A percentile compares a stretch with the other conserved stretches of the same genome.
phyloP scores from a whole-genome alignment of 257 asterid species.

The Nicotiana attenuata region DNA sequence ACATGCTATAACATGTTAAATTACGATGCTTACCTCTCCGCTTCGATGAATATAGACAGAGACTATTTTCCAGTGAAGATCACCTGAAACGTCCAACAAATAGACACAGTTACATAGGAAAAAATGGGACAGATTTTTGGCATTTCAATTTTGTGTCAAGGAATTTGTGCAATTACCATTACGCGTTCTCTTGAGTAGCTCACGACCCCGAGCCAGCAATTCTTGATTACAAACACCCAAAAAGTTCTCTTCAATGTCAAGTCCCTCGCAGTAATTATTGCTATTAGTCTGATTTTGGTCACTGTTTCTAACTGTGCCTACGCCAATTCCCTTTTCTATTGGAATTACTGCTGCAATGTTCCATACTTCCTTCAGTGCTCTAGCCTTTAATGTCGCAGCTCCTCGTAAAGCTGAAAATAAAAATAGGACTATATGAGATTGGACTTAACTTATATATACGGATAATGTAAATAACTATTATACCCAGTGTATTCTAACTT shows the following conservation, averaged over 20 bases:
- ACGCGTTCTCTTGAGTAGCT: constrained; percentile 91
- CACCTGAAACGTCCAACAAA: constrained; percentile 40
- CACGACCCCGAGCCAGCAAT: constrained; percentile 80
- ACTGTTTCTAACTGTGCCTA: constrained; percentile 30
- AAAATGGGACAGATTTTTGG: not conserved
- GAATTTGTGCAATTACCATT: constrained; percentile 37
- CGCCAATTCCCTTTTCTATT: constrained; percentile 44
- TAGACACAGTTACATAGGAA: not conserved
- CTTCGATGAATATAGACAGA: constrained; percentile 80
- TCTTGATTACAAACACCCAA: constrained; percentile 94
- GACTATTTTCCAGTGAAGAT: constrained; percentile 98
- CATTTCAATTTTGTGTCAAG: not conserved
- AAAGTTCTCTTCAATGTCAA: constrained; percentile 74
- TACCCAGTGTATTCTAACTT: no score
- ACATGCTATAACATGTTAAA: no score
- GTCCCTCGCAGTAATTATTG: constrained; percentile 48
- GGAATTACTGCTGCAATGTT: constrained; percentile 84
- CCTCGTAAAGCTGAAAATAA: constrained; percentile 66
- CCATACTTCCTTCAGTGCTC: constrained; percentile 95
- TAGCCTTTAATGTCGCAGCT: constrained; percentile 94
- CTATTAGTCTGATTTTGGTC: constrained; percentile 37
- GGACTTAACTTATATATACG: no score
- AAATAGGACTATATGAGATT: no score
- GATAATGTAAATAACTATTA: no score
- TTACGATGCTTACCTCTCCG: constrained; percentile 50